Percentiles rank a stretch among this genome's conserved stretches.
Conservation (phyloP, 257 asterid species). For the Dorcoceras hygrometricum region DNA sequence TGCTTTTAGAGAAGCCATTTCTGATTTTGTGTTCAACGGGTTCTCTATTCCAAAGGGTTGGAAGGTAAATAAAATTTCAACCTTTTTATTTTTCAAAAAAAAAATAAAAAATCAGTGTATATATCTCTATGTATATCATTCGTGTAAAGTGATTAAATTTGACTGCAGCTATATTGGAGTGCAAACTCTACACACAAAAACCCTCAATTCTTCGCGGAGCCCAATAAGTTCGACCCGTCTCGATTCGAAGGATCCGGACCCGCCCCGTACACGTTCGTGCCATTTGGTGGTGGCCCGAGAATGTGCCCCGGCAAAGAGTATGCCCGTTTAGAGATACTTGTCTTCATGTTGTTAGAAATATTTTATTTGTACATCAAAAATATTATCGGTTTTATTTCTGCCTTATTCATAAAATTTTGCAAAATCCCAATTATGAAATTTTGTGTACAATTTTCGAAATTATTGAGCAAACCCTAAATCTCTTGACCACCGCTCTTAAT, state of each 20-base stretch:
- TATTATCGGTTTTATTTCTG: too few species aligned
- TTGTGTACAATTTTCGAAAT: too few species aligned
- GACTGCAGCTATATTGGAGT: conserved; percentile 47
- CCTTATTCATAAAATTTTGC: too few species aligned
- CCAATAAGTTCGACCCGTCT: conserved; percentile 51
- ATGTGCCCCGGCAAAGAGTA: conserved; percentile 61
- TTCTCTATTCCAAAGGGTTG: conserved; percentile 62
- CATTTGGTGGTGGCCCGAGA: conserved; percentile 58
- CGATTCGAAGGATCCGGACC: conserved; percentile 55
- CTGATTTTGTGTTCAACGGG: conserved; percentile 43
- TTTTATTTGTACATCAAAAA: too few species aligned
- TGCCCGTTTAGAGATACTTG: conserved; percentile 44
- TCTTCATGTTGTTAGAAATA: too few species aligned
- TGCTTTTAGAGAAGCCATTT: conserved; percentile 54
- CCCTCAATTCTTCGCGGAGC: conserved; percentile 42
- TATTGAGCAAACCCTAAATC: too few species aligned
- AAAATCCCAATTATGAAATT: too few species aligned
- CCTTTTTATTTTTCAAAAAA: too few species aligned
- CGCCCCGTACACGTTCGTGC: conserved; percentile 55
- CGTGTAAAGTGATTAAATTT: background rate
- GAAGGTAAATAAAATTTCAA: conserved; percentile 34
- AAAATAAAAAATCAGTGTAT: too few species aligned
- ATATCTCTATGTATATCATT: too few species aligned
- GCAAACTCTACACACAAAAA: conserved; percentile 46
- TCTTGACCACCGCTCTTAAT: too few species aligned